Percentiles rank a stretch among this genome's conserved stretches.
Evolutionary conservation across 176 grass and related monocot species (phyloP).

Genomic region (Cenchrus purpureus): DNA sequence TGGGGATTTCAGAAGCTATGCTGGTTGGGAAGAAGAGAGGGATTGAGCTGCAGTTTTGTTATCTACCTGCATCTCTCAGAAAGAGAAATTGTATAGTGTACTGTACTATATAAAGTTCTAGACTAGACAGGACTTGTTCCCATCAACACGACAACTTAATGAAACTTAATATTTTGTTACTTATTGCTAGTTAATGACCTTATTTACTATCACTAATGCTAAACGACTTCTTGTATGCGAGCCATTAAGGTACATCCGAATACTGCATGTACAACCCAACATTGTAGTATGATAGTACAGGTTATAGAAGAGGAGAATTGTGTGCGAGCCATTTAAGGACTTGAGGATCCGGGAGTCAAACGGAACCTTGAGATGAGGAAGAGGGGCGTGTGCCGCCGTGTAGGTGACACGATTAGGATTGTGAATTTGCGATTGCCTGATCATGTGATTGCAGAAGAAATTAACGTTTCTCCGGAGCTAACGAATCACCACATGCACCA

Average conservation of each 20-base stretch:
- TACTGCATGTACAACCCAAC: too few species aligned
- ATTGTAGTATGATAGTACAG: too few species aligned
- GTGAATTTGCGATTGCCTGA: neutral
- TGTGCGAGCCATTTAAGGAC: too few species aligned
- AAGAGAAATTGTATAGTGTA: constrained; percentile 20
- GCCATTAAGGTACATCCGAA: too few species aligned
- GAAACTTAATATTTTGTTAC: constrained; percentile 35
- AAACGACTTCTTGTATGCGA: constrained; percentile 36
- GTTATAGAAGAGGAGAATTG: too few species aligned
- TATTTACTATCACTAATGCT: constrained; percentile 45
- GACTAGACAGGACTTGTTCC: constrained; percentile 24
- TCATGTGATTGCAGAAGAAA: neutral
- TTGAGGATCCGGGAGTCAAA: neutral
- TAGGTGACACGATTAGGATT: neutral
- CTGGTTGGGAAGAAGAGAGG: neutral
- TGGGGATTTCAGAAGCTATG: constrained; percentile 40
- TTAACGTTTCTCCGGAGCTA: neutral
- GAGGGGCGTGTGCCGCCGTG: neutral
- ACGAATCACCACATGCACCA: neutral
- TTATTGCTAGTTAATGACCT: constrained; percentile 45
- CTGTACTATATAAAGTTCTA: constrained; percentile 44
- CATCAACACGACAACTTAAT: constrained; percentile 39
- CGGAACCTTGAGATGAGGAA: neutral
- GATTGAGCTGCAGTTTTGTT: neutral
- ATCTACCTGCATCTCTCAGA: constrained; percentile 37